phyloP scores from a whole-genome alignment of 805 yeast genomes.

The Maudiozyma barnettii region DNA sequence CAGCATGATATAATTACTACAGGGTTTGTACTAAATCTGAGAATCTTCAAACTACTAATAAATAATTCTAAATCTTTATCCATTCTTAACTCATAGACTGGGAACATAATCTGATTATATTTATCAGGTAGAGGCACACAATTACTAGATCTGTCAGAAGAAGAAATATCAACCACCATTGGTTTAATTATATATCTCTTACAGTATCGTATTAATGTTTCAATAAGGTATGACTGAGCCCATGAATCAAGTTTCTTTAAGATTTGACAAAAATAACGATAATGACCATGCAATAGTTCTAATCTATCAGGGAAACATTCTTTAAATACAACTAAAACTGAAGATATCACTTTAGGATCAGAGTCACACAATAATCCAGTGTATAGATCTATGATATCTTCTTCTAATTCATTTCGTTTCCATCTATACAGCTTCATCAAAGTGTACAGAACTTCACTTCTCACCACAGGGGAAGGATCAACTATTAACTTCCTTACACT shows the following conservation, averaged over 20 bases:
- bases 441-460: slow-evolving; percentile 72
- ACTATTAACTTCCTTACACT: slow-evolving; percentile 58
- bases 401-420: slow-evolving; percentile 34
- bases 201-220: slow-evolving; percentile 57
- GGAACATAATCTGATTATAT: slow-evolving; percentile 32
- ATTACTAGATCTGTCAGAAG: slow-evolving; percentile 11
- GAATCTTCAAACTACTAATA: slow-evolving; percentile 35
- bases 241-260: slow-evolving; percentile 57
- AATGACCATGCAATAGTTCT: slow-evolving; percentile 63
- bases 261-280: slow-evolving; percentile 44
- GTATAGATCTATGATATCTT: slow-evolving; percentile 43
- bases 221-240: slow-evolving; percentile 52
- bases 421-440: slow-evolving; percentile 45
- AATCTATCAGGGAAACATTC: slow-evolving; percentile 47
- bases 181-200: slow-evolving; percentile 54
- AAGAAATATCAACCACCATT: slow-evolving; percentile 29
- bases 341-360: slow-evolving; percentile 56
- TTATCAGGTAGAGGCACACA: slow-evolving; percentile 36
- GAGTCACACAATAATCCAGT: slow-evolving; percentile 52
- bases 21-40: slow-evolving; percentile 45
- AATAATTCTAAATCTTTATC: slow-evolving; percentile 53
- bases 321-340: slow-evolving; percentile 51
- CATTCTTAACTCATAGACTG: slow-evolving; percentile 34
- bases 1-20: slow-evolving; percentile 54
- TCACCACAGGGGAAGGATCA: slow-evolving; percentile 70